Evolutionary conservation across 2,329 filamentous ascomycete species (phyloP), one percentile per base, ranked within the genome.

Genomic region (Pestalotiopsis sp.): DNA sequence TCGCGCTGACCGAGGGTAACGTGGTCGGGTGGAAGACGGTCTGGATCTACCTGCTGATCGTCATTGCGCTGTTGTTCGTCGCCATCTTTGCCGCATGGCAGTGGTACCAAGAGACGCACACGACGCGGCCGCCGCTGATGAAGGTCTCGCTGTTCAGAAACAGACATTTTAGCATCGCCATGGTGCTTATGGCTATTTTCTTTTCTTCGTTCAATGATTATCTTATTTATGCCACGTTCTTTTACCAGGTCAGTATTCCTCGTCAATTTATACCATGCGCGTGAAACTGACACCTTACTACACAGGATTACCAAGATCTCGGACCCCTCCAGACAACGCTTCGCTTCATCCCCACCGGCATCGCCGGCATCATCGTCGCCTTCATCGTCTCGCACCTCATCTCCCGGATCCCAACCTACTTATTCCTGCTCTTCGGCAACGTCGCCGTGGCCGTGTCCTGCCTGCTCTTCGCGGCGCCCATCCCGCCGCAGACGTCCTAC

Each of bases 131-230:
- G 0, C 90, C 91, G 0, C 80, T 93, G n/a, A 88, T 93, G 81
- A 91, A 91, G 73, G 81, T 92, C 7, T 90, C 87, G 25, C 83
- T 91, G 49, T 93, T 92, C 78, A 80, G 81, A 56, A 90, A 86
- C 75, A 77, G 79, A 4, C 84, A 83, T 6, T 92, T 93, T 75
- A 86, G 85, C 41, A 87, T 88, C 6, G 90, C 89, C 17, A 89
- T 92, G 82, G 75, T 86, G 39, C 88, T 91, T 72, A 91, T 92
- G 86, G 83, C 83, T 0, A 77, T 92, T 1, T 92, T 92, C 80
- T 92, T 91, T 73, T 85, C 87, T 20, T 82, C 85, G 2, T 93
- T 93, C 80, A 92, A 91, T 79, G 90, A 90, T 76, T 92, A 86
- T 72, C 80, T 92, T 52, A 83, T 93, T 70, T 92, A 87, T 73